phyloP scores from a whole-genome alignment of 2,329 filamentous ascomycete genomes.

The Penicillium thymicola region DNA sequence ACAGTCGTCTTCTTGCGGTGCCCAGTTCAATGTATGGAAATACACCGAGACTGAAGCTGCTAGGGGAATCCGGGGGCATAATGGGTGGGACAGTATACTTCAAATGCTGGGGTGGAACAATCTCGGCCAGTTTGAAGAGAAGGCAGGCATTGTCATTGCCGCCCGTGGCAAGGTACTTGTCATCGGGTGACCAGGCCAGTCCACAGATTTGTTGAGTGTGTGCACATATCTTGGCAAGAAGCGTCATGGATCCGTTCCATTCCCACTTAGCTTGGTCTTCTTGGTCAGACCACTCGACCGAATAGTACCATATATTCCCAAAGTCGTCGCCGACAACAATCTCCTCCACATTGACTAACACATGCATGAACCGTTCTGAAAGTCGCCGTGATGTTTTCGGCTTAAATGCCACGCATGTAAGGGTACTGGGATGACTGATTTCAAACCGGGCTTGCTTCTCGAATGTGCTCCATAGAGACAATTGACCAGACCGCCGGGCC shows the following conservation, averaged over 20 bases:
- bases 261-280: constrained; percentile 62
- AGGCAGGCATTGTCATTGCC: constrained; percentile 90
- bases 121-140: constrained; percentile 67
- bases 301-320: constrained; percentile 83
- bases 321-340: constrained; percentile 80
- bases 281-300: constrained; percentile 72
- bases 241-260: constrained; percentile 74
- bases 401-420: constrained; percentile 80
- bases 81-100: constrained; percentile 7
- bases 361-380: constrained; percentile 48
- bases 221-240: constrained; percentile 71
- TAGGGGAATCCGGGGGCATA: constrained; percentile 9
- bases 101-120: constrained; percentile 38
- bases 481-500: constrained; percentile 71
- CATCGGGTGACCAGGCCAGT: constrained; percentile 78
- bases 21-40: constrained; percentile 23
- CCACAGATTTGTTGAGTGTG: constrained; percentile 92
- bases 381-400: constrained; percentile 55
- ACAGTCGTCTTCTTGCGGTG: constrained; percentile 20
- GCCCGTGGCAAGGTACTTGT: constrained; percentile 75
- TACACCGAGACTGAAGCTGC: constrained; percentile 13
- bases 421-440: constrained; percentile 64
- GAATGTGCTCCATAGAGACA: constrained; percentile 74
- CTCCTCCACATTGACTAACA: constrained; percentile 69
- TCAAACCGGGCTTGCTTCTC: constrained; percentile 67